Percentiles rank a stretch among this genome's conserved stretches.
phyloP scores from a whole-genome alignment of 352 stramenopile genomes.

The Pythium periplocum region DNA sequence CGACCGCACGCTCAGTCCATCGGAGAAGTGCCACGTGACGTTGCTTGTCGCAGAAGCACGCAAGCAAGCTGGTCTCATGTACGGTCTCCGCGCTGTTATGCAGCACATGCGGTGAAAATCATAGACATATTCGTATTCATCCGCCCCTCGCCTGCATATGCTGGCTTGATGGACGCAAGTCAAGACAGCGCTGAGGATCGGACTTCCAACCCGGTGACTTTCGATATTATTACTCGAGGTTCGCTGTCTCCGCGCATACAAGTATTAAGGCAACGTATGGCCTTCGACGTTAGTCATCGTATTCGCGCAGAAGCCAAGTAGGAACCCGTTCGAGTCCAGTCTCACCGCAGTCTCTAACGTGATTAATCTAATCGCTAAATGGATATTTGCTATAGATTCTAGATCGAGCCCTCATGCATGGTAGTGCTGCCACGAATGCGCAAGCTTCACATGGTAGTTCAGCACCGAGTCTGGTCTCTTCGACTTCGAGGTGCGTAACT shows the following conservation, averaged over 20 bases:
- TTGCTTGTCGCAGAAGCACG: conserved; percentile 76
- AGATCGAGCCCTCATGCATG: conserved; percentile 6
- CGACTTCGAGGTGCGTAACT: conserved; percentile 5
- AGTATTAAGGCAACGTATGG: too few relatives aligned
- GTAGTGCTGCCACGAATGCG: conserved; percentile 48
- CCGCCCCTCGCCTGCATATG: background rate
- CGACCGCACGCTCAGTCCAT: conserved; percentile 64
- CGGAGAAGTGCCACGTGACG: conserved; percentile 84
- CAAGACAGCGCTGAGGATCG: too few relatives aligned
- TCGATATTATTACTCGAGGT: too few relatives aligned
- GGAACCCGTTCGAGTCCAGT: too few relatives aligned
- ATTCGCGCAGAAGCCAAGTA: too few relatives aligned
- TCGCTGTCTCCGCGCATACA: too few relatives aligned
- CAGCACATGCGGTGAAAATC: conserved; percentile 67
- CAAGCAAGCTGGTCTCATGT: conserved; percentile 86
- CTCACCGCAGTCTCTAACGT: too few relatives aligned
- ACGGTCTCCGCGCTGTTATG: conserved; percentile 82
- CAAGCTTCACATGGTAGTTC: conserved; percentile 57
- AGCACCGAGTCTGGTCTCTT: conserved; percentile 28
- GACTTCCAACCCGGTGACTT: too few relatives aligned
- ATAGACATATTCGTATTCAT: conserved; percentile 2
- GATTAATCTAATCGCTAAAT: too few relatives aligned
- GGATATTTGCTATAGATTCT: background rate
- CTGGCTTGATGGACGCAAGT: background rate
- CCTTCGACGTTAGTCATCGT: too few relatives aligned